A percentile compares a stretch with the other conserved stretches of the same genome.
These are phyloP conservation scores for Venturiaceae sp. DNA, from an alignment of 2,329 filamentous ascomycete genomes.

Conservation along the genomic window DNA sequence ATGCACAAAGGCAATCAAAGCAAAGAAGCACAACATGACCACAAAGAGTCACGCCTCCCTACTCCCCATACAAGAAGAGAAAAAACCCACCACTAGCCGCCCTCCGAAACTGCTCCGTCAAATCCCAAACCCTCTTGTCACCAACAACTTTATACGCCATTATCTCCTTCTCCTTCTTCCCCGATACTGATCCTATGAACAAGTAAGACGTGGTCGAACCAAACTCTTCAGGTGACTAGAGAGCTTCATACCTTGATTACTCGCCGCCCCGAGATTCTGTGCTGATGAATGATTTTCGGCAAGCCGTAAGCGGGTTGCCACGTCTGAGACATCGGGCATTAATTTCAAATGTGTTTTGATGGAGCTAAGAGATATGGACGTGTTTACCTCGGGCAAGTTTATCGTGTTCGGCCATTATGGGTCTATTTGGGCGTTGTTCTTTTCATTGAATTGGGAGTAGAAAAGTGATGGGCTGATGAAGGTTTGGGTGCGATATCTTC, in stretches of 20 bases:
- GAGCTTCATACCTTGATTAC: too few species aligned
- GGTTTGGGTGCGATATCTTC: too few species aligned
- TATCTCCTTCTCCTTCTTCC: background rate
- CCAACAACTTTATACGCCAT: conserved; percentile 1
- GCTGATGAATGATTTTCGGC: too few species aligned
- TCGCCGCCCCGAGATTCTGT: too few species aligned
- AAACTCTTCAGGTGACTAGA: too few species aligned
- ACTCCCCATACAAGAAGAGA: background rate
- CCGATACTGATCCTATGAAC: background rate
- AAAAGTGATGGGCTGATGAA: background rate
- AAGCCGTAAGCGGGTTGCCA: background rate
- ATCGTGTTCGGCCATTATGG: background rate
- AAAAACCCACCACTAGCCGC: conserved; percentile 39
- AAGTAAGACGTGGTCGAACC: background rate
- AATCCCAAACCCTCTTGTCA: conserved; percentile 36
- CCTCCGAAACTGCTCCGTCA: conserved; percentile 44
- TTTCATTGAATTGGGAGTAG: background rate
- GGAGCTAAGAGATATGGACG: background rate
- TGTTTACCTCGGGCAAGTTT: background rate
- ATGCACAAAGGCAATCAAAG: background rate
- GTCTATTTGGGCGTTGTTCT: background rate
- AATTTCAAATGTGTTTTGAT: background rate
- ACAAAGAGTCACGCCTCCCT: background rate
- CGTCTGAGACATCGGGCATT: background rate
- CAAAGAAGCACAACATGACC: background rate